Base-by-base conservation (phyloP, 169 alveolate genomes). In the Ichthyophthirius multifiliis region DNA sequence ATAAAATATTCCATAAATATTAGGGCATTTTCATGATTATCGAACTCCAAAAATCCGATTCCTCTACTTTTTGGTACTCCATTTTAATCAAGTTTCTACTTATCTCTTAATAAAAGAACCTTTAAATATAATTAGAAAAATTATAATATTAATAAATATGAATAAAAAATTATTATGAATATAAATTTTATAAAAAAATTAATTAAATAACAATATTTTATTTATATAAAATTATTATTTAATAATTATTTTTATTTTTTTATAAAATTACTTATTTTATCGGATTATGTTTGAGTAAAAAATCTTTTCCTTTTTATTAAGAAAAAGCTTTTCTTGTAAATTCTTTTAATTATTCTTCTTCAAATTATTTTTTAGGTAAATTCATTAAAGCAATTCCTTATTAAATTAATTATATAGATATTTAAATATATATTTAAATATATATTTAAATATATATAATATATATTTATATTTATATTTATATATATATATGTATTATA, bases 361-460 rank as follows among this genome's bases (percentile, higher is more conserved):
- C 31, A 62, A 67, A 67, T 1, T 34, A 47, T 0, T 67, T 23
- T 39, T 67, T 67, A n/a, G 77, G 77, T 16, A 67, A n/a, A 20
- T 67, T 35, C 46, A 34, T 67, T 6, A 67, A 37, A 9, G 77
- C 77, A 67, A 67, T 41, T 67, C 71, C 71, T 55, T 1, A 10
- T 1, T 1, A 20, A 55, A 27, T 10, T 10, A 55, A 55, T 6
- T 27, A 20, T 55, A 1, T 10, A 15, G 12, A 27, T 4, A 23
- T n/a, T n/a, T n/a, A n/a, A n/a, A n/a, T n/a, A n/a, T n/a, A n/a
- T n/a, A n/a, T n/a, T n/a, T n/a, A n/a, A n/a, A n/a, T n/a, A n/a
- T n/a, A n/a, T n/a, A n/a, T n/a, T n/a, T n/a, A n/a, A n/a, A n/a
- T n/a, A n/a, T n/a, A n/a, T n/a, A n/a, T n/a, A n/a, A n/a, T n/a